Evolutionary conservation across 805 yeast genomes (phyloP), one percentile per base, ranked within the genome.

Genomic region (Kuraishia molischiana): DNA sequence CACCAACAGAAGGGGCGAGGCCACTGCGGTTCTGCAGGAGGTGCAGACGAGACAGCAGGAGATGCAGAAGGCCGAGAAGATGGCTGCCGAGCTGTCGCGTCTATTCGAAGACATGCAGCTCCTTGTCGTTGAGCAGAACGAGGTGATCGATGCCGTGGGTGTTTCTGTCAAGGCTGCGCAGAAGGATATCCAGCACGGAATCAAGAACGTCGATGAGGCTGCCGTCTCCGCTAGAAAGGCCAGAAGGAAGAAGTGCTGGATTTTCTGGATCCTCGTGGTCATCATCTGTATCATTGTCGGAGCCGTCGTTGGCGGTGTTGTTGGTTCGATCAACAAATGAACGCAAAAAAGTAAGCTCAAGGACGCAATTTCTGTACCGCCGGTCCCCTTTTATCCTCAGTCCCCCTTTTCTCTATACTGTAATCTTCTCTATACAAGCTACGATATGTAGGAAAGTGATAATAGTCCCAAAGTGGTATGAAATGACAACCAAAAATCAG

Each of bases 11-110:
- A 76, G 87, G 55, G 95, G 95, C 50, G 96, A 92, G 64, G 97
- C 97, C 32, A 77, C 92, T 59, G 78, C 96, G 24, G 97, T 94
- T 2, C 72, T 92, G 50, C 85, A 86, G 52, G 97, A 92, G 65
- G 97, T 92, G 40, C 96, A 90, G 65, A 79, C 84, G 37, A 80
- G 98, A 66, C 97, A 92, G 66, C 80, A 83, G 58, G 97, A 92
- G 66, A 77, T 92, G 54, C 83, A 85, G 66, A 85, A 86, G 67
- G 81, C 92, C 62, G 97, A 90, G 64, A 79, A 85, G 64, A 82
- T 95, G 42, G 87, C 92, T 84, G 86, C 90, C 28, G 98, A 92
- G 63, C 75, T 92, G 62, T 85, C 94, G 31, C 95, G 85, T 66
- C 74, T 92, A 58, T 87, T 92, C 69, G 83, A 82, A 53, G 97